Base-by-base conservation (phyloP, 352 stramenopile genomes). In the Phytophthora colocasiae region DNA sequence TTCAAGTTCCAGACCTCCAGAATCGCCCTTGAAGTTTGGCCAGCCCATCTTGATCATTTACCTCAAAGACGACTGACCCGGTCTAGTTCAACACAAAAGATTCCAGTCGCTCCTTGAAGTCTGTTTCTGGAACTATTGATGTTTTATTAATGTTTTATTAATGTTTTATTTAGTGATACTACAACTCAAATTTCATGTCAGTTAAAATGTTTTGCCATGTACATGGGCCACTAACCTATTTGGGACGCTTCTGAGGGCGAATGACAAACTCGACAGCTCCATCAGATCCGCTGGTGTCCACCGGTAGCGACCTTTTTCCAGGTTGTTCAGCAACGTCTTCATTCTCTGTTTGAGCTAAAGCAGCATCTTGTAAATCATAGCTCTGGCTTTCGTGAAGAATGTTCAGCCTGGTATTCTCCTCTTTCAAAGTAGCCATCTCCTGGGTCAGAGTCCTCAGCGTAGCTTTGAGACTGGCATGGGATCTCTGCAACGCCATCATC, bases 1-100 rank as follows among this genome's bases (percentile, higher is more conserved):
- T 63, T 63, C 55, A 63, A 63, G 55, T 55, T 63, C 55, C 43
- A 63, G 55, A 54, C 43, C 29, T 17, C n/a, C 52, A 40, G 40
- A 55, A 56, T 24, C 17, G 9, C 3, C 49, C 32, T 57, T 34
- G 34, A 57, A 45, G 31, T 45, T 56, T 43, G 10, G 27, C 15
- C 3, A 6, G 7, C 38, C 14, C 36, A 34, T 49, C 56, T 64
- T 26, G 36, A 64, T 32, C 17, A 8, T n/a, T 45, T n/a, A 26
- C 26, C n/a, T 3, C 26, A 15, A n/a, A n/a, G 57, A 17, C 15
- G 57, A 40, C 57, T 58, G 57, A 65, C 29, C 10, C 22, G 8
- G 27, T 58, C 57, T 17, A 58, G 57, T 58, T 64, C 46, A 45
- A 63, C 3, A 11, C 24, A 29, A 17, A 7, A 36, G 27, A 38